Evolutionary conservation across 2,329 filamentous ascomycete species (phyloP).

Genomic region (Cordyceps cicadae): DNA sequence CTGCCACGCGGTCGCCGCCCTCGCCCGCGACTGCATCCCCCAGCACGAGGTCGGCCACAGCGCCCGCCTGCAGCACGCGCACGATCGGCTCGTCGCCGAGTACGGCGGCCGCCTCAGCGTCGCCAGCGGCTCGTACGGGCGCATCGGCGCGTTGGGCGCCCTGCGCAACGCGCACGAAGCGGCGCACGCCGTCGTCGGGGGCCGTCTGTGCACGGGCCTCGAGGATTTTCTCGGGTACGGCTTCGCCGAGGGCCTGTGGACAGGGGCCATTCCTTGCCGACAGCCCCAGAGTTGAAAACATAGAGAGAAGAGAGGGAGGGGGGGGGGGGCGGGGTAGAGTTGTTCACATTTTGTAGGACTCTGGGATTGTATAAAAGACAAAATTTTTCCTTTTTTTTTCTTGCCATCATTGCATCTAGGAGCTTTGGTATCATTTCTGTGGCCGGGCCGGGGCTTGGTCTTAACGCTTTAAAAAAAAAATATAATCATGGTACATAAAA

Average conservation of each 20-base stretch:
- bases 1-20: constrained; percentile 49
- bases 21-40: constrained; percentile 68
- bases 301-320: not conserved
- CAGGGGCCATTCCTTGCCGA: constrained; percentile 2
- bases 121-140: constrained; percentile 45
- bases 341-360: not conserved
- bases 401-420: constrained; percentile 2
- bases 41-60: constrained; percentile 80
- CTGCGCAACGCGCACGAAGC: constrained; percentile 42
- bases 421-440: constrained; percentile 8
- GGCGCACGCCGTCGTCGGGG: constrained; percentile 29
- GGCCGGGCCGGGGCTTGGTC: not conserved
- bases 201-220: constrained; percentile 22
- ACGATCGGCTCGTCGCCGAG: constrained; percentile 42
- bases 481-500: not conserved
- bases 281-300: not conserved
- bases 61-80: constrained; percentile 48
- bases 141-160: constrained; percentile 42
- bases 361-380: not conserved
- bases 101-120: constrained; percentile 61
- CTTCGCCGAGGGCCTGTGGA: not conserved
- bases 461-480: not conserved
- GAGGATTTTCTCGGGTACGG: constrained; percentile 17
- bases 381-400: not conserved
- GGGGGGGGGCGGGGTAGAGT: not conserved